Percentiles rank a stretch among this genome's conserved stretches.
phyloP scores from a whole-genome alignment of 768 basidiomycete genomes.

The Hirschioporus abietinus region DNA sequence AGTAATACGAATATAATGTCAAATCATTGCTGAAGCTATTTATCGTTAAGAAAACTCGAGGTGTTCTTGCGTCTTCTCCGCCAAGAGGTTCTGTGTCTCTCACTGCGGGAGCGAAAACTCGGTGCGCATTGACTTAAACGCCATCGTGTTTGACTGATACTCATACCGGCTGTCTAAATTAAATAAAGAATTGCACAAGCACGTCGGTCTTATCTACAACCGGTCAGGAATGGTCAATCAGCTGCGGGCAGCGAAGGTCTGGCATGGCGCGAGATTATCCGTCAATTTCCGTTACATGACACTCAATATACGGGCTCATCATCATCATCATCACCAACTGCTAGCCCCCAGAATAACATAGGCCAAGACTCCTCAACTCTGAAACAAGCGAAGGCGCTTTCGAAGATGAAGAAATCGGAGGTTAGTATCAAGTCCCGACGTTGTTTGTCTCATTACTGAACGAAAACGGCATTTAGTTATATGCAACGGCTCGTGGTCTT shows the following conservation, averaged over 20 bases:
- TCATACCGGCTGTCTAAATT: not conserved
- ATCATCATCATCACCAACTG: conserved; percentile 6
- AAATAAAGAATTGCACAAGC: conserved; percentile 27
- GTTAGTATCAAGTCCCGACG: not conserved
- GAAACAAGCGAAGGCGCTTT: conserved; percentile 18
- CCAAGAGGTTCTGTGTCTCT: conserved; percentile 33
- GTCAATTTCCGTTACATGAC: conserved; percentile 22
- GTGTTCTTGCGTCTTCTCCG: conserved; percentile 33
- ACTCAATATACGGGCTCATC: conserved; percentile 12
- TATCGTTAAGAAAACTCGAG: conserved; percentile 34
- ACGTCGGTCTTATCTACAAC: conserved; percentile 27
- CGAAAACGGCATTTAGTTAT: not conserved
- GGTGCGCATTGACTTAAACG: conserved; percentile 25
- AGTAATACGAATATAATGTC: conserved; percentile 11
- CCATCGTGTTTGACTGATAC: conserved; percentile 1
- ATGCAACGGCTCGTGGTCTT: not conserved
- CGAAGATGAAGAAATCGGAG: conserved; percentile 21
- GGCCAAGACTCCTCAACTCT: too few relatives aligned
- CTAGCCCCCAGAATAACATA: not conserved
- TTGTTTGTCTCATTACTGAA: not conserved
- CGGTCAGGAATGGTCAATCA: conserved; percentile 18
- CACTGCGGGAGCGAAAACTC: conserved; percentile 40
- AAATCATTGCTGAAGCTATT: not conserved
- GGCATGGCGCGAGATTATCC: conserved; percentile 32
- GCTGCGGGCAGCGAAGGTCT: conserved; percentile 30